A percentile compares a stretch with the other conserved stretches of the same genome.
phyloP scores from a whole-genome alignment of 129 eudicot genomes.

The Lactuca sativa region DNA sequence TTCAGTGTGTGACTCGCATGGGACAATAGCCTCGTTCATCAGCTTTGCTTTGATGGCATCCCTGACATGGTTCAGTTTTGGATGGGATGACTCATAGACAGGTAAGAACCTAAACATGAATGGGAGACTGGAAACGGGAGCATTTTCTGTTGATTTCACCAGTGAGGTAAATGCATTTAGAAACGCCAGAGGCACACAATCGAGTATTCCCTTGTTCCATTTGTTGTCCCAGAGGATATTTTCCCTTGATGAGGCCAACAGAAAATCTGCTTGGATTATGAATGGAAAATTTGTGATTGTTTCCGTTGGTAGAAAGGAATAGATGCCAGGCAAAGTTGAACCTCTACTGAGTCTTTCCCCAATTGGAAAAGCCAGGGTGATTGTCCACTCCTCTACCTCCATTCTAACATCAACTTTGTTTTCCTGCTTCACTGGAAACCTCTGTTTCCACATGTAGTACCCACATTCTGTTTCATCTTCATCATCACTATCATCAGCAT shows the following conservation, averaged over 20 bases:
- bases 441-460: conserved; percentile 64
- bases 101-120: conserved; percentile 48
- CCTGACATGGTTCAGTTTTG: conserved; percentile 34
- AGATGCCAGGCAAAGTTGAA: conserved; percentile 31
- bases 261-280: conserved; percentile 55
- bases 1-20: conserved; percentile 40
- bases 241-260: conserved; percentile 53
- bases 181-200: conserved; percentile 45
- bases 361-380: conserved; percentile 51
- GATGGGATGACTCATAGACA: conserved; percentile 15
- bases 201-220: conserved; percentile 64
- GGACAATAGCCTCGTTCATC: conserved; percentile 39
- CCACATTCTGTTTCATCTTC: conserved; percentile 36
- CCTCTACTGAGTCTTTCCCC: conserved; percentile 52
- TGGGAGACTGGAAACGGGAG: conserved; percentile 37
- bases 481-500: conserved; percentile 17
- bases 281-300: conserved; percentile 52
- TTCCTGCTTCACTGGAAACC: conserved; percentile 47
- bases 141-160: conserved; percentile 26
- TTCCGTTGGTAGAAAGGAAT: conserved; percentile 36
- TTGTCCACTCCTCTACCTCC: conserved; percentile 58
- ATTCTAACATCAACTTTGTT: conserved; percentile 41
- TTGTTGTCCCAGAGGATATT: conserved; percentile 44
- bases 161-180: conserved; percentile 49
- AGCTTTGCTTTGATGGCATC: conserved; percentile 35